A percentile compares a stretch with the other conserved stretches of the same genome.
phyloP scores from a whole-genome alignment of 345 rosid genomes.

The Euphorbia peplus region DNA sequence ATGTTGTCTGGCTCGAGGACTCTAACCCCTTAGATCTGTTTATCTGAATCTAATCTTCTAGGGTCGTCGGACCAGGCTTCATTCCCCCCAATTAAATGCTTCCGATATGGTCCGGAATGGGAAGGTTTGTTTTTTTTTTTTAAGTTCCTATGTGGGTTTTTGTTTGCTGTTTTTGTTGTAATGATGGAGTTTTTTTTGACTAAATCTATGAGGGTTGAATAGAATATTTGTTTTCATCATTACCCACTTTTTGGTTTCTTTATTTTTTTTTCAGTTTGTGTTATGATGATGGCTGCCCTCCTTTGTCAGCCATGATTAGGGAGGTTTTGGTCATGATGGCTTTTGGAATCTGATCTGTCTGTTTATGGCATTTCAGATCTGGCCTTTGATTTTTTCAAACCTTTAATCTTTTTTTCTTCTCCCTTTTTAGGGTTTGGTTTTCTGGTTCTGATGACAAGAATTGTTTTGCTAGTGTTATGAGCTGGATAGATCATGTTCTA shows the following conservation, averaged over 20 bases:
- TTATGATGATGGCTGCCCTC: slow-evolving; percentile 35
- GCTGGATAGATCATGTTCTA: slow-evolving; percentile 11
- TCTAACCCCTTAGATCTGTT: slow-evolving; percentile 33
- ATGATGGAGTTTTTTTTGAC: slow-evolving; percentile 26
- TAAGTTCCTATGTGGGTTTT: neutral
- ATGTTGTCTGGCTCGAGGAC: slow-evolving; percentile 99
- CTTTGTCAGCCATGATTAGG: slow-evolving; percentile 24
- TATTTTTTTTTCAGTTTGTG: slow-evolving; percentile 22
- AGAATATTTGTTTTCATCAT: slow-evolving; percentile 57
- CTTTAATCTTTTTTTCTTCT: slow-evolving; percentile 3
- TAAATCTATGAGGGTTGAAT: slow-evolving; percentile 2
- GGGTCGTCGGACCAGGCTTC: slow-evolving; percentile 99
- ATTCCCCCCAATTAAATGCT: slow-evolving; percentile 88
- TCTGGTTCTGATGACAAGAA: slow-evolving; percentile 3
- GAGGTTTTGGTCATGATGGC: slow-evolving; percentile 34
- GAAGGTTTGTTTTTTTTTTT: slow-evolving; percentile 34
- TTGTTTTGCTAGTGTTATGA: slow-evolving; percentile 1
- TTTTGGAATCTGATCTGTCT: slow-evolving; percentile 46
- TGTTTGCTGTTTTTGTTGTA: slow-evolving; percentile 14
- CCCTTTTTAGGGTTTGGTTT: slow-evolving; percentile 30
- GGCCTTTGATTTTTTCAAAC: slow-evolving; percentile 20
- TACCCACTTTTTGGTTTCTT: slow-evolving; percentile 34
- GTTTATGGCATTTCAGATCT: slow-evolving; percentile 45
- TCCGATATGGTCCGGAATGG: slow-evolving; percentile 24
- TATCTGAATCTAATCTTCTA: slow-evolving; percentile 5